Base-by-base conservation (phyloP, 2,329 filamentous ascomycete species). In the Aureobasidium sp. region DNA sequence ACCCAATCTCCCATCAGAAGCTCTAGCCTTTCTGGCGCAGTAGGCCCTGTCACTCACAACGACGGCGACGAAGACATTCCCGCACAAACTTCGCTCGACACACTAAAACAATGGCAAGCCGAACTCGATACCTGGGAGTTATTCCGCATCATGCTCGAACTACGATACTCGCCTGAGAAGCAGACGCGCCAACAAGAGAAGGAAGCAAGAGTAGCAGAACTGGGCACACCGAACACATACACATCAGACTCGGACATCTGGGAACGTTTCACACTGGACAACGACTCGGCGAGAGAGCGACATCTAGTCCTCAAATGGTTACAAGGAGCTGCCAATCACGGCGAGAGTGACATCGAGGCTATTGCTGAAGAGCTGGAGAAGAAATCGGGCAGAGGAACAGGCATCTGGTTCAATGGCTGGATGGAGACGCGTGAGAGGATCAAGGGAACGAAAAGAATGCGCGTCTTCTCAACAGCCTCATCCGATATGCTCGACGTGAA, bases 121-220 rank as follows among this genome's bases (percentile, higher is more conserved):
- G 94, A 99, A 75, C 85, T 87, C 44, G 90, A 95, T 69, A 94
- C 92, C 0, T 99, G 94, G 94, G 87, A 95, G 70, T 80, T 97
- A 32, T 78, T 97, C 63, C 83, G 86, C 53, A 83, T 89, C 43
- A 79, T 96, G 64, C 81, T 96, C 57, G 67, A 72, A 12, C 74
- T 90, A 66, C 83, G 89, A 68, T 87, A 90, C 71, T 77, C 79
- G 67, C 76, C 77, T 48, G 69, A 76, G 60, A 63, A 68, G 2
- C 69, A 68, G 15, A 67, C 75, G 36, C 63, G 68, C 5, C 67
- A 69, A 29, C 66, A 71, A 24, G 70, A 72, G 59, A 75, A 73
- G 61, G 68, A 70, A 57, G 66, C 70, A 44, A 69, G 65, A 26
- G 59, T 78, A 53, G 68, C 67, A 24, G 57, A 70, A 5, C 62